Base-by-base conservation (phyloP, 148 eudicot genomes). In the Euryodendron excelsum region DNA sequence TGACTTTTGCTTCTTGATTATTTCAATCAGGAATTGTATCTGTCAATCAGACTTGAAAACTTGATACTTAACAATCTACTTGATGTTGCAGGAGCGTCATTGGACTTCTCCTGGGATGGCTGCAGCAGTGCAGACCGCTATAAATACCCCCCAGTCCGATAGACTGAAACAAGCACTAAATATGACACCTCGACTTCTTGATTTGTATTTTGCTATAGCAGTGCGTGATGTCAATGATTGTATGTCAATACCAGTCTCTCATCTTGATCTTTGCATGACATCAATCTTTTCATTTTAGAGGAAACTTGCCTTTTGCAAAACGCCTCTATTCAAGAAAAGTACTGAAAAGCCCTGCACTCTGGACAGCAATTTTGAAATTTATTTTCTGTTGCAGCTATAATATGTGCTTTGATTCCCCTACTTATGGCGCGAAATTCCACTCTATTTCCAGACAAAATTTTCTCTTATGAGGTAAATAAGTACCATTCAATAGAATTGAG, bases 51-150 rank as follows among this genome's bases (percentile, higher is more conserved):
- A 71, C 63, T 59, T 15, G 10, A 3, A 27, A 73, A 50, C 1
- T 28, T 20, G 56, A 21, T 59, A 65, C 27, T 44, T 83, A 36
- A 81, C 50, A 52, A 2, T 59, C 77, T 45, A 59, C 20, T 80
- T 80, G 79, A 71, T 83, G 61, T 81, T 88, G 72, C 90, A 96
- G 99, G 95, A 90, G 64, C 98, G 98, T 70, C 98, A 96, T 82
- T 91, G 97, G 94, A 86, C 91, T 82, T 90, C 99, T 56, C 93
- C 99, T 37, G 95, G 87, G 31, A 85, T 96, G 88, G 90, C 91
- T 66, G 88, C 94, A 63, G 91, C 91, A 72, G 71, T 96, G 77
- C 97, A 93, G 86, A 88, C 91, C 66, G 90, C 97, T 62, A 79
- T 80, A 31, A 89, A 75, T 80, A 63, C 84, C 58, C 86, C 95